Percentiles rank a stretch among this genome's conserved stretches.
phyloP scores from a whole-genome alignment of 306 rosid genomes.

The Fragaria vesca region DNA sequence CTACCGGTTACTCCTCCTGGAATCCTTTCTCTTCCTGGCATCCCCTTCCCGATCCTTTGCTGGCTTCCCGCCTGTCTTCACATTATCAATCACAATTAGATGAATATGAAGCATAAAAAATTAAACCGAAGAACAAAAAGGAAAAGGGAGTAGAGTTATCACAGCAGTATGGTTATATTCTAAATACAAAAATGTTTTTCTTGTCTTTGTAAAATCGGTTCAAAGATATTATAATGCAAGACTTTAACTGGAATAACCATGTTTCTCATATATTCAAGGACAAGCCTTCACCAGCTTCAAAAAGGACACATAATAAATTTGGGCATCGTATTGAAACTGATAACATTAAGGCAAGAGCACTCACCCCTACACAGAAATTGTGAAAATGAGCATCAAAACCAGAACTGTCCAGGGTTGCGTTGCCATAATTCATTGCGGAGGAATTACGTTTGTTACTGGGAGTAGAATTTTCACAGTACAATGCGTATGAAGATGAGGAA shows the following conservation, averaged over 20 bases:
- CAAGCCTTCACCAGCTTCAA: not conserved
- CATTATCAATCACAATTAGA: slow-evolving; percentile 12
- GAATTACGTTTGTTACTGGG: slow-evolving; percentile 66
- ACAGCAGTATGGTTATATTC: not conserved
- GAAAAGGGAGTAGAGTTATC: not conserved
- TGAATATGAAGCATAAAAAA: not conserved
- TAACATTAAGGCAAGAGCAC: slow-evolving; percentile 24
- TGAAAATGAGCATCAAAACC: slow-evolving; percentile 38
- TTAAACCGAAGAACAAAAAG: not conserved
- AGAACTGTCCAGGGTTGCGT: slow-evolving; percentile 21
- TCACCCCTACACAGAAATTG: slow-evolving; percentile 77
- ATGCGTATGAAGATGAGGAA: slow-evolving; percentile 39
- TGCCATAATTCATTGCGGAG: slow-evolving; percentile 46
- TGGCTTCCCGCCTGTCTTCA: slow-evolving; percentile 53
- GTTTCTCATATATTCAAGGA: too few relatives aligned
- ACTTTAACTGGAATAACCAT: not conserved
- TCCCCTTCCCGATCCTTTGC: slow-evolving; percentile 39
- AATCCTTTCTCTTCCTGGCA: slow-evolving; percentile 37
- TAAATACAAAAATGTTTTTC: not conserved
- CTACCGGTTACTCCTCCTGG: slow-evolving; percentile 43
- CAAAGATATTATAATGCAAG: not conserved
- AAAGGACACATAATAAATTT: not conserved
- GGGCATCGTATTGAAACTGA: not conserved
- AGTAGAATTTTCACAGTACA: slow-evolving; percentile 37
- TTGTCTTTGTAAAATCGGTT: not conserved